Percentiles rank a stretch among this genome's conserved stretches.
Conservation (phyloP, 257 asterid species). For the Nicotiana knightiana region DNA sequence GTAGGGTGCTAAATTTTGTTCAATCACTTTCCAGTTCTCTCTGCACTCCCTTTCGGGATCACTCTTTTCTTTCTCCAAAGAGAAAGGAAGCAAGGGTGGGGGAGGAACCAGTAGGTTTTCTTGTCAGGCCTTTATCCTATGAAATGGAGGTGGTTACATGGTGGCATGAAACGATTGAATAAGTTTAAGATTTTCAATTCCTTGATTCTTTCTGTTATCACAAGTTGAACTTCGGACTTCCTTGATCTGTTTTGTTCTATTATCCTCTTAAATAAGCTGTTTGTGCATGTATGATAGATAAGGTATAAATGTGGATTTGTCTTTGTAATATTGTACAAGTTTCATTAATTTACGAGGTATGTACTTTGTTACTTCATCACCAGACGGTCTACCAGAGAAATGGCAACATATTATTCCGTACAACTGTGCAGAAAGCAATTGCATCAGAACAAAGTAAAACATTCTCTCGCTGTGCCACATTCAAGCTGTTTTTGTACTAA, state of each 20-base stretch:
- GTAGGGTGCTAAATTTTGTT: background rate
- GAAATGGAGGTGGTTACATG: background rate
- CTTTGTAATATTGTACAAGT: background rate
- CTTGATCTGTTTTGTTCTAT: background rate
- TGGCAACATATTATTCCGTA: conserved; percentile 65
- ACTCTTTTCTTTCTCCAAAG: no score
- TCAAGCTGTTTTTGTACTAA: background rate
- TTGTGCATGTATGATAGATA: background rate
- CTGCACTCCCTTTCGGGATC: no score
- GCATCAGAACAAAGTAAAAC: conserved; percentile 63
- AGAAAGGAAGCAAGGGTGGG: no score
- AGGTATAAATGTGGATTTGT: background rate
- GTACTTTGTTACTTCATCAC: background rate
- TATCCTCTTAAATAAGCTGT: background rate
- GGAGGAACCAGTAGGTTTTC: no score
- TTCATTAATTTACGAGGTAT: background rate
- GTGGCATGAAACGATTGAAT: background rate
- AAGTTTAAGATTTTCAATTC: background rate
- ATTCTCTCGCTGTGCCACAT: background rate
- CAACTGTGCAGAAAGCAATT: conserved; percentile 58
- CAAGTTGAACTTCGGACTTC: background rate
- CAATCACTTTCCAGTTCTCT: no score
- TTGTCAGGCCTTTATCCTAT: background rate
- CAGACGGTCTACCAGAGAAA: conserved; percentile 72
- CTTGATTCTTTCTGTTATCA: background rate